Percentiles rank a stretch among this genome's conserved stretches.
Conservation (phyloP, 495 filamentous ascomycete species). For the Melanomma pulvis-pyrius region DNA sequence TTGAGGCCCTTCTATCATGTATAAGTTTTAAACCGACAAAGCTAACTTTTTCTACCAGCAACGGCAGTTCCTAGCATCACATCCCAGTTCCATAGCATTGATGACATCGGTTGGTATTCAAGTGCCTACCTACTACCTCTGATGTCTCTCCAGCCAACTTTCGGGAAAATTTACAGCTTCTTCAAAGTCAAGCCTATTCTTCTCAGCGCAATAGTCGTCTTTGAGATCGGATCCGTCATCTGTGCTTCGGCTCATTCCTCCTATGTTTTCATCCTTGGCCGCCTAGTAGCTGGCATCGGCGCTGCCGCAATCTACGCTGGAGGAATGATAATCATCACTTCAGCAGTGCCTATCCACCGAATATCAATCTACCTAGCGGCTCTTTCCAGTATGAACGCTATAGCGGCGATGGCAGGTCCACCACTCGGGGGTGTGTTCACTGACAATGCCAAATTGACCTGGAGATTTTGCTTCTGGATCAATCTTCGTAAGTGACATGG, state of each 20-base stretch:
- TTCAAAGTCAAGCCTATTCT: conserved; percentile 45
- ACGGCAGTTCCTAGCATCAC: too few relatives aligned
- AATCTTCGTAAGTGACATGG: conserved; percentile 38
- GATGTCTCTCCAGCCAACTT: conserved; percentile 42
- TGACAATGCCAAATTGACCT: conserved; percentile 24
- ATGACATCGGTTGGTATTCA: too few relatives aligned
- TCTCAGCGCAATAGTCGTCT: conserved; percentile 39
- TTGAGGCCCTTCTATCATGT: too few relatives aligned
- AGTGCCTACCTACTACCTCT: conserved; percentile 45
- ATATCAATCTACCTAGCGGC: conserved; percentile 43
- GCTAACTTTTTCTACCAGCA: too few relatives aligned
- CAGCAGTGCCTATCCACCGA: conserved; percentile 36
- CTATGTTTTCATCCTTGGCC: conserved; percentile 43
- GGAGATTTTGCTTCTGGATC: conserved; percentile 39
- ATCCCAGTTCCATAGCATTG: too few relatives aligned
- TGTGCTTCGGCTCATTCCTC: conserved; percentile 42
- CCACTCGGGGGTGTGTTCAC: conserved; percentile 42
- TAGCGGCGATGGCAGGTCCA: conserved; percentile 42
- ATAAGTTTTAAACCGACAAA: too few relatives aligned
- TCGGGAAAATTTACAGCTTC: conserved; percentile 45
- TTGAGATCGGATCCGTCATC: conserved; percentile 44
- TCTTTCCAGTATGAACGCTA: conserved; percentile 43
- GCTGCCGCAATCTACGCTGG: conserved; percentile 42
- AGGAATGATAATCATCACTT: conserved; percentile 43
- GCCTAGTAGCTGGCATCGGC: conserved; percentile 43